Evolutionary conservation across 371 early-diverging fungal genomes (phyloP), one percentile per base, ranked within the genome.

Genomic region (Mortierella sp.): DNA sequence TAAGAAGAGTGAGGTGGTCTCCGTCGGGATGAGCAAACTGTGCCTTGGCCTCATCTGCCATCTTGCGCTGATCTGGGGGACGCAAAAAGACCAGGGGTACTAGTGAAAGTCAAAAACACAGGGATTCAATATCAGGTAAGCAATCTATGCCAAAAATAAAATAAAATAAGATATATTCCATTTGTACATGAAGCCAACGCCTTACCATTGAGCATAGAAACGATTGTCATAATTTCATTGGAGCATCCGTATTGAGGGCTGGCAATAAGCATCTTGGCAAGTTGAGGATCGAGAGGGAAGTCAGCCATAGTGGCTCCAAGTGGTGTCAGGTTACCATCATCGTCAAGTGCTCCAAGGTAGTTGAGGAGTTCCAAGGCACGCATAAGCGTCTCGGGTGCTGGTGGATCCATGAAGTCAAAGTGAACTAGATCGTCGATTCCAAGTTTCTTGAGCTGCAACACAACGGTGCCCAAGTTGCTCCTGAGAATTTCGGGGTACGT

Each of bases 341-440:
- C 94, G 76, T 94, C 92, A 54, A 99, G 86, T 0, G 99, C 99
- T 1, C 95, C 96, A 5, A 99, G 86, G 9, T 96, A 93, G 80
- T 95, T 95, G 10, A 99, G 90, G 59, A 95, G 90, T 76, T 97
- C 95, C 37, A 97, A 84, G 5, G 98, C 97, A 51, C 96, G 91
- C 70, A 95, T 89, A 51, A 98, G 84, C 57, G 84, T 85, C 68
- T 86, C 86, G 11, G 86, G 86, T 9, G 87, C 84, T 80, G 99
- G 99, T 54, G 90, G 92, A 77, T 99, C 99, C 93, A 99, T 95
- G 80, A 96, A 98, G 77, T 98, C 98, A 87, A 99, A 99, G 30
- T 89, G 89, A 54, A 95, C 85, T 20, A 98, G 88, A 83, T 99
- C 94, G 5, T 94, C 87, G 59, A 99, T 94, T 3, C 98, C 98